Evolutionary conservation across 345 rosid species (phyloP).

Genomic region (Alliaria petiolata): DNA sequence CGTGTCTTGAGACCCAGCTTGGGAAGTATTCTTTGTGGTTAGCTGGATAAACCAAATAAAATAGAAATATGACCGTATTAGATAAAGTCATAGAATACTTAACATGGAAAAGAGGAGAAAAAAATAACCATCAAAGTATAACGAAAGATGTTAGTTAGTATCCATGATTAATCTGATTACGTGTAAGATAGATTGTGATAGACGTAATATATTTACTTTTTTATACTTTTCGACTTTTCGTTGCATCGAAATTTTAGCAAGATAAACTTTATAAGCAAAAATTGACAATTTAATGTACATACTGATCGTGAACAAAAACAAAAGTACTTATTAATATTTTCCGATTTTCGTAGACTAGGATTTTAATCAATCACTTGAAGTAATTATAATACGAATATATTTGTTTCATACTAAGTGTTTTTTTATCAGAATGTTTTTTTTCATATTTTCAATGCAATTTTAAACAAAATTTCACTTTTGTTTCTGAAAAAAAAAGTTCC

Average conservation of each 20-base stretch:
- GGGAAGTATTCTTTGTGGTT: constrained; percentile 51
- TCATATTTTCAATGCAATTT: too few relatives aligned
- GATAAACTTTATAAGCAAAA: background rate
- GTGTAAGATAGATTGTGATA: background rate
- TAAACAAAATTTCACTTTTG: too few relatives aligned
- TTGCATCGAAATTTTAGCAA: background rate
- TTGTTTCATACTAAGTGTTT: too few relatives aligned
- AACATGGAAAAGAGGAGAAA: background rate
- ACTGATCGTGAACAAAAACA: too few relatives aligned
- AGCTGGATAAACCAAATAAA: constrained; percentile 4
- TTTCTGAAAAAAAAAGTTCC: too few relatives aligned
- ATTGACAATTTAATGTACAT: background rate
- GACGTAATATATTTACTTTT: background rate
- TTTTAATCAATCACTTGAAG: background rate
- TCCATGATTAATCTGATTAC: constrained; percentile 10
- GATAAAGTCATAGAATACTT: background rate
- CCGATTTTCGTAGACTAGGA: background rate
- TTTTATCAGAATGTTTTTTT: too few relatives aligned
- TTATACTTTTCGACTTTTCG: background rate
- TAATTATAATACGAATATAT: background rate
- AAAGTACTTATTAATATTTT: background rate
- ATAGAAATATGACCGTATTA: background rate
- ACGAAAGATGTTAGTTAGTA: background rate
- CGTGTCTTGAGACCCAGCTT: constrained; percentile 58
- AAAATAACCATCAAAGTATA: background rate